Conservation (phyloP, 345 rosid species). For the Populus deltoides region DNA sequence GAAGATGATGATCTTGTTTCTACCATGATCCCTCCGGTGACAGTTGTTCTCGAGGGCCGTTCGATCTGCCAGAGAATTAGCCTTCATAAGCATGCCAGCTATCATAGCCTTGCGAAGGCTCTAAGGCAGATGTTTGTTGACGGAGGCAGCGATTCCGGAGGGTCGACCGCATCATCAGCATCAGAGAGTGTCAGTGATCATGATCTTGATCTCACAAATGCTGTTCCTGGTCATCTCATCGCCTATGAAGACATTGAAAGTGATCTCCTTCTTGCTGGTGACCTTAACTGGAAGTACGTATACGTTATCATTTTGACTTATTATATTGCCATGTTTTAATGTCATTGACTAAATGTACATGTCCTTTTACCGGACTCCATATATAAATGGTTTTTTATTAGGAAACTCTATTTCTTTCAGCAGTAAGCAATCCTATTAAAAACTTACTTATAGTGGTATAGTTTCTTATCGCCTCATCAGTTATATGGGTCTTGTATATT, state of each 20-base stretch:
- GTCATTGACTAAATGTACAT: neutral
- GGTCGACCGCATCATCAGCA: neutral
- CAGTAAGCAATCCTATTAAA: too few species aligned
- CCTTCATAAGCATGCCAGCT: constrained; percentile 72
- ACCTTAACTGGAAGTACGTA: constrained; percentile 81
- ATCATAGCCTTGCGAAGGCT: constrained; percentile 74
- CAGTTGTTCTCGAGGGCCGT: constrained; percentile 85
- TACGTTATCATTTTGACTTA: neutral
- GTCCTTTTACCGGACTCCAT: neutral
- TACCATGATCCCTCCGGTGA: constrained; percentile 67
- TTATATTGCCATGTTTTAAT: neutral
- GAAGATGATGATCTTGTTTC: constrained; percentile 65
- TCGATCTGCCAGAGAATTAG: constrained; percentile 84
- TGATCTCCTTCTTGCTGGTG: constrained; percentile 93
- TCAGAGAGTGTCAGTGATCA: constrained; percentile 16
- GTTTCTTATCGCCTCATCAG: too few species aligned
- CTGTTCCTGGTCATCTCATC: constrained; percentile 73
- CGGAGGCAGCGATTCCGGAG: constrained; percentile 30
- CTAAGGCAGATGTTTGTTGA: constrained; percentile 81
- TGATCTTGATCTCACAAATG: constrained; percentile 69
- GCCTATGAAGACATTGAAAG: constrained; percentile 92
- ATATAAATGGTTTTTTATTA: neutral
- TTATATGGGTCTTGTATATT: too few species aligned
- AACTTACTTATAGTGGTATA: too few species aligned
- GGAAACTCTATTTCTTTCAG: too few species aligned